Evolutionary conservation across 1,139 yeast genomes (phyloP).

Genomic region (Pichia sp.): DNA sequence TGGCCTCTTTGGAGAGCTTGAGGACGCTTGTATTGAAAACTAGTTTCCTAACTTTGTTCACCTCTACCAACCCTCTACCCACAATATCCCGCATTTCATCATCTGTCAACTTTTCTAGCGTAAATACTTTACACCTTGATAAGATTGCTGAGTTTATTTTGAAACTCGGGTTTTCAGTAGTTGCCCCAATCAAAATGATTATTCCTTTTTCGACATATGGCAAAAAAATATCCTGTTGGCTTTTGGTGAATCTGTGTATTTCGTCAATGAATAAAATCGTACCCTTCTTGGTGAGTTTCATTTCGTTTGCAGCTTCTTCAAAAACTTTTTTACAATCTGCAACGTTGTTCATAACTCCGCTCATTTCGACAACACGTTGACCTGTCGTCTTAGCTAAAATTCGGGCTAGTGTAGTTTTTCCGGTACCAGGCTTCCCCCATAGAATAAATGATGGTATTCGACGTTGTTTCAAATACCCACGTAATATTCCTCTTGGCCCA

Average conservation of each 20-base stretch:
- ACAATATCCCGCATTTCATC: slow-evolving; percentile 55
- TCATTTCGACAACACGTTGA: slow-evolving; percentile 67
- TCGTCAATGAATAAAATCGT: slow-evolving; percentile 88
- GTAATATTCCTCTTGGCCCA: slow-evolving; percentile 64
- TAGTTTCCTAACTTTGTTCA: slow-evolving; percentile 51
- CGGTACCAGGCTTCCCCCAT: slow-evolving; percentile 98
- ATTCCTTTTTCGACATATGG: slow-evolving; percentile 67
- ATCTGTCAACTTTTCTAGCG: slow-evolving; percentile 54
- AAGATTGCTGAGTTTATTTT: slow-evolving; percentile 80
- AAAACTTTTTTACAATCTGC: slow-evolving; percentile 66
- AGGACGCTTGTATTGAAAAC: slow-evolving; percentile 33
- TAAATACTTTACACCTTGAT: slow-evolving; percentile 84
- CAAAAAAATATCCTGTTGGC: slow-evolving; percentile 80
- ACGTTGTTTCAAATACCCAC: slow-evolving; percentile 58
- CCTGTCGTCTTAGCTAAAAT: slow-evolving; percentile 51
- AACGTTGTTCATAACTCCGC: slow-evolving; percentile 77
- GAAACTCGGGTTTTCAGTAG: slow-evolving; percentile 96
- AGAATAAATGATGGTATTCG: slow-evolving; percentile 76
- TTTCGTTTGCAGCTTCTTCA: slow-evolving; percentile 65
- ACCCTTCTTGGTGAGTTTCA: slow-evolving; percentile 53
- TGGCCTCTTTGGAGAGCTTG: slow-evolving; percentile 47
- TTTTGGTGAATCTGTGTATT: slow-evolving; percentile 82
- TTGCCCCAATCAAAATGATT: slow-evolving; percentile 78
- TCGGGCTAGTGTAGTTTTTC: slow-evolving; percentile 74
- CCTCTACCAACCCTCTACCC: slow-evolving; percentile 51